Evolutionary conservation across 2,329 filamentous ascomycete species (phyloP).

Genomic region (Pseudocercospora crystallina): DNA sequence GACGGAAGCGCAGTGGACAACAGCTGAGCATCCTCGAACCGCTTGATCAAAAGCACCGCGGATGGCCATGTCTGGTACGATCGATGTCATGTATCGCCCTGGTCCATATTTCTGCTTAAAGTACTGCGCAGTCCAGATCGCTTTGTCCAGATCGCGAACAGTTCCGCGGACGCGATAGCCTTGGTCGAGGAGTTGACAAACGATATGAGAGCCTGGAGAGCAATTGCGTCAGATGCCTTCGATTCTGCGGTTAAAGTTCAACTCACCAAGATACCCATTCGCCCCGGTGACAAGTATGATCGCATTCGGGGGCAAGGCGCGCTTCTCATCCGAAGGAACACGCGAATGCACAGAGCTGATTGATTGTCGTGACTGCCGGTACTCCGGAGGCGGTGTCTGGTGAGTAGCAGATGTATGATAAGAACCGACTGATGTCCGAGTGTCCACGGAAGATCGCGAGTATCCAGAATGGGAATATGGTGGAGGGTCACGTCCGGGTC

Average conservation of each 20-base stretch:
- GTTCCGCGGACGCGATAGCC: slow-evolving; percentile 34
- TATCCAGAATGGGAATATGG: slow-evolving; percentile 11
- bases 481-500: slow-evolving; percentile 17
- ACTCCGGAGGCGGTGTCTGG: slow-evolving; percentile 8
- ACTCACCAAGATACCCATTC: slow-evolving; percentile 22
- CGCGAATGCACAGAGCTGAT: too few relatives aligned
- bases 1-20: slow-evolving; percentile 50
- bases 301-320: background rate
- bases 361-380: background rate
- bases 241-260: background rate
- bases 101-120: slow-evolving; percentile 30
- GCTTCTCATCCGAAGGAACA: background rate
- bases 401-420: background rate
- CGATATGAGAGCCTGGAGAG: slow-evolving; percentile 29
- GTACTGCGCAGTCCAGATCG: slow-evolving; percentile 27
- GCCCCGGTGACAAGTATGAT: slow-evolving; percentile 25
- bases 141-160: slow-evolving; percentile 27
- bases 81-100: slow-evolving; percentile 40
- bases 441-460: slow-evolving; percentile 3
- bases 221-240: background rate
- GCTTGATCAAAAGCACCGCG: slow-evolving; percentile 41
- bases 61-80: slow-evolving; percentile 41
- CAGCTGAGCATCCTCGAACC: slow-evolving; percentile 42
- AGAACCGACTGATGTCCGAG: background rate
- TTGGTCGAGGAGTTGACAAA: slow-evolving; percentile 28